Base-by-base conservation (phyloP, 352 stramenopile species). In the Globisporangium acanthophoron region DNA sequence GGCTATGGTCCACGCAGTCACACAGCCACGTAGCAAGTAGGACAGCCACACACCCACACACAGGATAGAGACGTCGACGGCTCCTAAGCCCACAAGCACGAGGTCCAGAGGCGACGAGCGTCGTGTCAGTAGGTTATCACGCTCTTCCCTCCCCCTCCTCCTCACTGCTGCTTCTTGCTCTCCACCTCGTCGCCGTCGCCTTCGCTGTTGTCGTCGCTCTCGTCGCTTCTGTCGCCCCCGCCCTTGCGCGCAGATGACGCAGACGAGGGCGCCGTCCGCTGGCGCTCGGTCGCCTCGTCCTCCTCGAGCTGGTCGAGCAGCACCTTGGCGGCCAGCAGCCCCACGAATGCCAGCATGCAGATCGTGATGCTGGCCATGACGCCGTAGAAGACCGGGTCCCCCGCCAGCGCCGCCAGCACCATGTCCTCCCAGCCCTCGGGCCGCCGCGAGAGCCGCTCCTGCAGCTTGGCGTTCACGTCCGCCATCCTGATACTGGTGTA, bases 361-460 rank as follows among this genome's bases (percentile, higher is more conserved):
- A 90, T 80, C 41, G 78, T 58, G 44, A 64, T 66, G 20, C 79
- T 49, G 27, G 56, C 66, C 35, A 84, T 20, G 18, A 61, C 55
- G 24, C 64, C 73, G 63, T 88, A 90, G 61, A 87, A 88, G n/a
- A 70, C 47, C 18, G 83, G 83, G 27, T 92, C 78, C 47, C 72
- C 74, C 33, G 87, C 52, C 49, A 92, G 58, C 15, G 71, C 69
- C 27, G 87, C 64, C 62, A 90, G 71, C 31, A 90, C 59, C 29
- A 71, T 64, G 59, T 90, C 83, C 40, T 76, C 74, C 80, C 80
- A 92, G 59, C 72, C 75, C 65, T 84, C 71, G 18, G 79, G 71
- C 35, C 71, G 73, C 45, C 74, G 69, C 64, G 73, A 65, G 59
- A 91, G 70, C 49, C 74, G 72, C 56, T 61, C 65, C 44, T 74